These are phyloP conservation scores for Talaromyces proteolyticus DNA, from an alignment of 495 filamentous ascomycete species.

Conservation along the genomic window DNA sequence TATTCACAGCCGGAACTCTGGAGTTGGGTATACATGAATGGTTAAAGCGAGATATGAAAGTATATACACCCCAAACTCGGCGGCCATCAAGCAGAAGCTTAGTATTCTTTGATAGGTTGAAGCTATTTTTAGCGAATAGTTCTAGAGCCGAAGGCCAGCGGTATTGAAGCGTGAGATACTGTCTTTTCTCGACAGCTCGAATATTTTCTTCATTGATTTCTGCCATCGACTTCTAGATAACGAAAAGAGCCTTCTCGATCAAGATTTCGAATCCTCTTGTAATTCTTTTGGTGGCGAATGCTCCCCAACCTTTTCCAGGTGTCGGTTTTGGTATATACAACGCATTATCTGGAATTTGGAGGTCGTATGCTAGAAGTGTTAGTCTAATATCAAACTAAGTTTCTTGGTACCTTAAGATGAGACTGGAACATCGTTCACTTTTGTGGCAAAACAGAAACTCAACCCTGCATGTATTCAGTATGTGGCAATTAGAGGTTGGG, in stretches of 20 bases:
- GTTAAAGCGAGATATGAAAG: slow-evolving; percentile 13
- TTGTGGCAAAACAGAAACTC: too few relatives aligned
- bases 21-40: slow-evolving; percentile 15
- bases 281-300: slow-evolving; percentile 1
- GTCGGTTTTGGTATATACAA: background rate
- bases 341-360: background rate
- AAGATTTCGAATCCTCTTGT: background rate
- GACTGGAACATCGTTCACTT: too few relatives aligned
- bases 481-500: too few relatives aligned
- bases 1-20: background rate
- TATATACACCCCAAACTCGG: slow-evolving; percentile 7
- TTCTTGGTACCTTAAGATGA: too few relatives aligned
- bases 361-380: background rate
- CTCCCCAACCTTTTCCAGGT: slow-evolving; percentile 6
- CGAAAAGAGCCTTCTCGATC: slow-evolving; percentile 1
- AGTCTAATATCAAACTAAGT: too few relatives aligned
- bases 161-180: background rate
- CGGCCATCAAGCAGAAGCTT: too few relatives aligned
- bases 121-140: background rate
- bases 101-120: too few relatives aligned
- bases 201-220: background rate
- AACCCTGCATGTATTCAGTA: too few relatives aligned
- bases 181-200: background rate
- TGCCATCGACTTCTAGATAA: background rate
- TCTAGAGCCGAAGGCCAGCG: too few relatives aligned